Conservation (phyloP, 345 rosid genomes). For the Erucastrum elatum region DNA sequence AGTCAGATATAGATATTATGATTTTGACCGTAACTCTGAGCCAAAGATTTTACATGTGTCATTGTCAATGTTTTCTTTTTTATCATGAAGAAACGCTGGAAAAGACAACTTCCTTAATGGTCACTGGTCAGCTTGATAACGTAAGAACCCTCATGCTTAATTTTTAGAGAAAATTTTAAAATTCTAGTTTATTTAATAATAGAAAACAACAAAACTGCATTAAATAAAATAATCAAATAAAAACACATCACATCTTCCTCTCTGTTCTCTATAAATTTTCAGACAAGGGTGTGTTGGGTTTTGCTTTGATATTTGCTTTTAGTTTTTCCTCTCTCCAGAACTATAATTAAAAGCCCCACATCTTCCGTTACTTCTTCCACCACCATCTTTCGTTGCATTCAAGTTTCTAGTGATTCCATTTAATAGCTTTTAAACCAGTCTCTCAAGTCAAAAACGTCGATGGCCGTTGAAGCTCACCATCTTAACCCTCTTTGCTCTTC, state of each 20-base stretch:
- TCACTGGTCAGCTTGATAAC: constrained; percentile 39
- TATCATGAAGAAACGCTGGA: constrained; percentile 29
- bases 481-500: constrained; percentile 46
- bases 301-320: constrained; percentile 37
- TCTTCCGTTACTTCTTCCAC: constrained; percentile 21
- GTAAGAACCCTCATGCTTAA: constrained; percentile 34
- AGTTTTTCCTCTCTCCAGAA: background rate
- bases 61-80: constrained; percentile 24
- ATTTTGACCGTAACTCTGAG: constrained; percentile 37
- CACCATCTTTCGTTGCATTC: constrained; percentile 21
- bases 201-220: constrained; percentile 18
- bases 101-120: constrained; percentile 40
- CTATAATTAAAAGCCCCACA: constrained; percentile 11
- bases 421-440: constrained; percentile 10
- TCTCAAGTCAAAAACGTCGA: background rate
- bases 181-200: background rate
- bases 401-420: constrained; percentile 20
- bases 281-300: constrained; percentile 26
- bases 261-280: constrained; percentile 43
- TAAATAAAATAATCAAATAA: background rate
- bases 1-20: constrained; percentile 23
- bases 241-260: constrained; percentile 35
- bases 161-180: too few species aligned
- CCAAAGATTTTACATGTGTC: constrained; percentile 39
- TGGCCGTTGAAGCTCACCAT: constrained; percentile 73